These are phyloP conservation scores for Rosa multiflora DNA, from an alignment of 306 rosid genomes.

Conservation along the genomic window DNA sequence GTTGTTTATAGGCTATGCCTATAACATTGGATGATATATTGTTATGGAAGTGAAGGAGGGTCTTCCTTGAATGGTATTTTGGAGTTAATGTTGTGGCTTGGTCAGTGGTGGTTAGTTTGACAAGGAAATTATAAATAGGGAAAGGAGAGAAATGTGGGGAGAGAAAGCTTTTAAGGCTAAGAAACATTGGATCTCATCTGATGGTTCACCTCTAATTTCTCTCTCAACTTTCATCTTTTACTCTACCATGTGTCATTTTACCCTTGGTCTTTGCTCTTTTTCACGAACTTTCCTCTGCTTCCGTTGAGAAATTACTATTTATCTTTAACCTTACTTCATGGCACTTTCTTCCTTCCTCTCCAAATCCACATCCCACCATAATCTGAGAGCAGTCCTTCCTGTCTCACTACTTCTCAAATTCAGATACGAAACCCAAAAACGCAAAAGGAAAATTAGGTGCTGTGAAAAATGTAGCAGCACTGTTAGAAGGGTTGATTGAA, in stretches of 20 bases:
- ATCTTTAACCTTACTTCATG: background rate
- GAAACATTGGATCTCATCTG: conserved; percentile 14
- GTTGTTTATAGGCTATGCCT: background rate
- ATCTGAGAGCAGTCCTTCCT: background rate
- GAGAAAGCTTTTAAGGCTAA: conserved; percentile 11
- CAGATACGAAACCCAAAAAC: background rate
- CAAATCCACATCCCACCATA: background rate
- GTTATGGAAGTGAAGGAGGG: conserved; percentile 6
- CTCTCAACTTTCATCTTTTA: conserved; percentile 13
- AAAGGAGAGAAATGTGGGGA: conserved; percentile 26
- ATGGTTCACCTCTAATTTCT: conserved; percentile 17
- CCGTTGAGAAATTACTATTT: conserved; percentile 13
- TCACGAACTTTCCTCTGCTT: conserved; percentile 18
- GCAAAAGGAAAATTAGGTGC: background rate
- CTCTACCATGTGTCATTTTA: conserved; percentile 4
- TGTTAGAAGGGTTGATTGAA: background rate
- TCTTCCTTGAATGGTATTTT: background rate
- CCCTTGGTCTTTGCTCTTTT: conserved; percentile 11
- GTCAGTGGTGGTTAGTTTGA: conserved; percentile 24
- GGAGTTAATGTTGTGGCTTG: conserved; percentile 15
- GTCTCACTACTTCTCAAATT: background rate
- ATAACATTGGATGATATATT: background rate
- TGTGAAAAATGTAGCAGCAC: background rate
- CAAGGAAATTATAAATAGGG: conserved; percentile 18
- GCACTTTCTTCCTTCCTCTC: background rate